Conservation (phyloP, 208 protist species). For the Crithidia fasciculata region DNA sequence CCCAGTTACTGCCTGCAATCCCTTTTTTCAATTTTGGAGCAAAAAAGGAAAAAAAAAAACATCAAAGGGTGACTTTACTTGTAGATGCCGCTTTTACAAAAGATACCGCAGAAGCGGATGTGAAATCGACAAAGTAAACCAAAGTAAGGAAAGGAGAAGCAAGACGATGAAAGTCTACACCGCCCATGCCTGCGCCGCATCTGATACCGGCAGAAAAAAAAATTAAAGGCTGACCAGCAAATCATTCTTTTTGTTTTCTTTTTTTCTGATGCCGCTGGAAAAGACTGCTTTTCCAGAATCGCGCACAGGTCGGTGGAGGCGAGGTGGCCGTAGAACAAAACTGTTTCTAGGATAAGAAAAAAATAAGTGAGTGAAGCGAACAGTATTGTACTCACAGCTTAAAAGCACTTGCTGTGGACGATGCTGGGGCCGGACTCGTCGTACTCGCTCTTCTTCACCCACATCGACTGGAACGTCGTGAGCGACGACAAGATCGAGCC, state of each 20-base stretch:
- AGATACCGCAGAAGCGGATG: too few relatives aligned
- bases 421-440: slow-evolving; percentile 97
- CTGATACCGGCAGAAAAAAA: too few relatives aligned
- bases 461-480: slow-evolving; percentile 97
- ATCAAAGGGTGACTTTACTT: slow-evolving; percentile 5
- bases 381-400: slow-evolving; percentile 27
- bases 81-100: too few relatives aligned
- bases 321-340: too few relatives aligned
- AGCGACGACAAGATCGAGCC: slow-evolving; percentile 98
- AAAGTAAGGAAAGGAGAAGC: background rate
- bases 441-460: slow-evolving; percentile 99
- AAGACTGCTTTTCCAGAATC: background rate
- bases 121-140: background rate
- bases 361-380: background rate
- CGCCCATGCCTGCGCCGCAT: too few relatives aligned
- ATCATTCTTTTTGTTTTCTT: too few relatives aligned
- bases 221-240: too few relatives aligned
- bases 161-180: background rate
- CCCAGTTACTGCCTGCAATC: too few relatives aligned
- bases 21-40: too few relatives aligned
- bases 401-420: slow-evolving; percentile 98
- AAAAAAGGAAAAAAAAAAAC: slow-evolving; percentile 13
- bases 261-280: background rate
- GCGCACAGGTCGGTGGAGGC: background rate
- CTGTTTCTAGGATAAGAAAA: slow-evolving; percentile 1